A percentile compares a stretch with the other conserved stretches of the same genome.
Evolutionary conservation across 1,284 basidiomycete species (phyloP).

Genomic region (Dichomitus squalens): DNA sequence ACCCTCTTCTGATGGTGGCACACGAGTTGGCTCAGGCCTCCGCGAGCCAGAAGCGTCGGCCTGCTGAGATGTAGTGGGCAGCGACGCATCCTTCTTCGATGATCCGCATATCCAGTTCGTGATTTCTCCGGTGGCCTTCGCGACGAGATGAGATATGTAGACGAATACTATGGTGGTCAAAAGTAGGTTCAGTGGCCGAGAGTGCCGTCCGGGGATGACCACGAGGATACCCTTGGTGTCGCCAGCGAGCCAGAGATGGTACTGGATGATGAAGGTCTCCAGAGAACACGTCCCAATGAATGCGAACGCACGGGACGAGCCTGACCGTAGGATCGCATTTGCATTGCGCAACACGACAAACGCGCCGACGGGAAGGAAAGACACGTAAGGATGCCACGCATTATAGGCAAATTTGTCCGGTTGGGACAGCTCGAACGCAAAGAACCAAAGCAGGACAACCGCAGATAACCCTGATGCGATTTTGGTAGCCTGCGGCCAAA

Average conservation of each 20-base stretch:
- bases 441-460: slow-evolving; percentile 72
- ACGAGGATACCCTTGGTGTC: slow-evolving; percentile 86
- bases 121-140: slow-evolving; percentile 73
- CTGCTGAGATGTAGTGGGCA: slow-evolving; percentile 35
- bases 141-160: slow-evolving; percentile 76
- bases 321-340: slow-evolving; percentile 67
- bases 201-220: slow-evolving; percentile 73
- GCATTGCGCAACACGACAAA: slow-evolving; percentile 81
- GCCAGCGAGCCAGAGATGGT: slow-evolving; percentile 86
- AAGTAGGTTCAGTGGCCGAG: slow-evolving; percentile 76
- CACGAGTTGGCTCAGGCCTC: slow-evolving; percentile 1
- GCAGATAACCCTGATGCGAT: slow-evolving; percentile 49
- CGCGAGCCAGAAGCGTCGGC: slow-evolving; percentile 2
- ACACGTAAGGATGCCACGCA: slow-evolving; percentile 80
- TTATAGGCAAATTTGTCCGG: slow-evolving; percentile 86
- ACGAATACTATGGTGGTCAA: slow-evolving; percentile 78
- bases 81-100: slow-evolving; percentile 25
- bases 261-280: slow-evolving; percentile 89
- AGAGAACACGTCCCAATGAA: slow-evolving; percentile 84
- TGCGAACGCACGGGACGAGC: slow-evolving; percentile 69
- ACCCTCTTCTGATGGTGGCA: slow-evolving; percentile 13
- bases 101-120: slow-evolving; percentile 69
- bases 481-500: slow-evolving; percentile 61
- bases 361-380: slow-evolving; percentile 77
- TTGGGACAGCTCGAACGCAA: slow-evolving; percentile 77